Evolutionary conservation across 2,329 filamentous ascomycete species (phyloP), one percentile per base, ranked within the genome.

Genomic region (Fulvia fulva): DNA sequence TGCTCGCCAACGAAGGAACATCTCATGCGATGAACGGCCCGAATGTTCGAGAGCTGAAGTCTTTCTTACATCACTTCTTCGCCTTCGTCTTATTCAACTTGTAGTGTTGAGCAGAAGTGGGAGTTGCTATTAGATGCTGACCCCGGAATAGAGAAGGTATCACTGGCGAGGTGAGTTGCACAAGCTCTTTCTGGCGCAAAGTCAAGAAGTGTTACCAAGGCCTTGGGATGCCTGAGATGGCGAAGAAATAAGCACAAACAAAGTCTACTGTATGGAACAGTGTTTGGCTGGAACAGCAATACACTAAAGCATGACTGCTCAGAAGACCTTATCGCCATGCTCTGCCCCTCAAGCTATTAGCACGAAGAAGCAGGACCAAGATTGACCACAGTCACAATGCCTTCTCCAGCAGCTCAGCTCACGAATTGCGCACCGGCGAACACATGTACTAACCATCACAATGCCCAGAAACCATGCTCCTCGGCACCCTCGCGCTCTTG

Each of bases 391-490:
- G 37, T 41, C 14, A 41, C 37, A 8, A 41, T 41, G 37, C 37
- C 37, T n/a, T 19, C 37, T 19, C 37, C 37, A 3, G n/a, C n/a
- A n/a, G n/a, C n/a, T n/a, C n/a, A n/a, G n/a, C n/a, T n/a, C n/a
- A n/a, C n/a, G n/a, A n/a, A n/a, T n/a, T n/a, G n/a, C n/a, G n/a
- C n/a, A n/a, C 37, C 37, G 14, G n/a, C 37, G 1, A 41, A 1
- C 7, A n/a, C 16, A 41, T 16, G 9, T 25, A 47, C 44, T 47
- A 28, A 47, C 21, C 19, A 44, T 22, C 11, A 54, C 11, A 32
- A 54, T 54, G 52, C 7, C 9, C 21, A 55, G 53, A n/a, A 22
- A 41, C 26, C 7, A 51, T 50, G 45, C 54, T 45, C 46, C 22
- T 45, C 41, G 1, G 8, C 28, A 32, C 49, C 5, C 26, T 50